Base-by-base conservation (phyloP, 169 alveolate genomes). In the Eimeria sp. region DNA sequence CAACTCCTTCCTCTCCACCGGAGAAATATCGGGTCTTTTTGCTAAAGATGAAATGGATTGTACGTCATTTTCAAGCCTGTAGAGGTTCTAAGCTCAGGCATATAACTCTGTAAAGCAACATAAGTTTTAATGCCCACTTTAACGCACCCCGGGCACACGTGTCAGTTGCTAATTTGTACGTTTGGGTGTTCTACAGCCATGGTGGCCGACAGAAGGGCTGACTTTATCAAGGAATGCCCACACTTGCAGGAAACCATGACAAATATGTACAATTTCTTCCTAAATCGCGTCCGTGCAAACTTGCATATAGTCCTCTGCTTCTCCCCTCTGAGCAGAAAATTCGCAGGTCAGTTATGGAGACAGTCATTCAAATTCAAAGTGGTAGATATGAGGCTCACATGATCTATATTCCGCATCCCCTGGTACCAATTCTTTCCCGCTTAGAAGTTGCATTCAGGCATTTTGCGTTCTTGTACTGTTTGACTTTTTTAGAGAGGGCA, bases 1-100 rank as follows among this genome's bases (percentile, higher is more conserved):
- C 96, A 98, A 99, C 97, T 98, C 98, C 91, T 97, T 98, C 96
- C 97, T 99, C 91, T 97, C 99, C 68, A 99, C 99, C 60, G 99
- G 99, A 71, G 99, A 99, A 97, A 98, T 99, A 56, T 99, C 99
- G 30, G 99, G 99, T 56, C 98, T 99, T 83, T 98, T 99, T 91
- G 98, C 98, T 52, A 99, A 99, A 96, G 99, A 99, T 95, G 99
- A 98, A 95, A 98, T 97, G 94, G 99, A 98, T 89, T 98, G 98
- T 37, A 97, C 95, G 90, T 96, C 76, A 25, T 23, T 11, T 64
- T 58, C 56, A 54, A 60, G 2, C 74, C 37, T 6, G 62, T 33
- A 33, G 11, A 40, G 46, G 11, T 37, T 58, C 33, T 40, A 37
- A 85, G 78, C 62, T 4, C 40, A 74, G 83, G 54, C 16, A 33